Base-by-base conservation (phyloP, 2,329 filamentous ascomycete genomes). In the Fusarium nurragi region DNA sequence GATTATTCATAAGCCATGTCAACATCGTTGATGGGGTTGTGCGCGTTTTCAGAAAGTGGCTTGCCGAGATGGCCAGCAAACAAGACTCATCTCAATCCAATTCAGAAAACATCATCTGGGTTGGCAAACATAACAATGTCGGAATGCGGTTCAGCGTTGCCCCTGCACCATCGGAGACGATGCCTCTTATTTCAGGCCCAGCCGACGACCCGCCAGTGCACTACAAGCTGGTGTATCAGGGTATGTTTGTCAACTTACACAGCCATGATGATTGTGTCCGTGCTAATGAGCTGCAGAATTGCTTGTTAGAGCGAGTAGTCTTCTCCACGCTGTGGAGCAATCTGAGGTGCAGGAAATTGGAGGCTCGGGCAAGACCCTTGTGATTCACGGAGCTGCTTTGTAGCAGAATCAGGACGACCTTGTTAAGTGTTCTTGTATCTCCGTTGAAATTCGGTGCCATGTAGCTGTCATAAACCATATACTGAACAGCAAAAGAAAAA, bases 41-140 rank as follows among this genome's bases (percentile, higher is more conserved):
- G 36, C 83, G 91, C 25, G 81, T 95, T 1, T 94, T 88, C 83
- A 84, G 90, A 49, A 80, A 88, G 16, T 95, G 92, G 91, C 78
- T 95, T 32, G 80, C 81, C 7, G 76, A 81, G 23, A 72, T 75
- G 67, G 75, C 78, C 4, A 53, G 43, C 16, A 49, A 45, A 25
- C 53, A 62, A 22, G 36, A 28, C 5, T 18, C 40, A 3, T 44
- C 53, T 9, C 45, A 34, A 3, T n/a, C 21, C 8, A 51, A 39
- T 28, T 53, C 64, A 8, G 55, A 63, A 10, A 60, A 54, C 8
- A 83, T 93, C 28, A 75, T 94, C 1, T 95, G 92, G 92, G 83
- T 89, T 5, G 90, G 89, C 69, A 76, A 80, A 4, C 75, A 78
- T 2, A 84, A 84, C 67, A 84, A 86, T 55, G 86, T 92, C 19